Evolutionary conservation across 2,329 filamentous ascomycete species (phyloP).

Genomic region (Ciborinia camelliae): DNA sequence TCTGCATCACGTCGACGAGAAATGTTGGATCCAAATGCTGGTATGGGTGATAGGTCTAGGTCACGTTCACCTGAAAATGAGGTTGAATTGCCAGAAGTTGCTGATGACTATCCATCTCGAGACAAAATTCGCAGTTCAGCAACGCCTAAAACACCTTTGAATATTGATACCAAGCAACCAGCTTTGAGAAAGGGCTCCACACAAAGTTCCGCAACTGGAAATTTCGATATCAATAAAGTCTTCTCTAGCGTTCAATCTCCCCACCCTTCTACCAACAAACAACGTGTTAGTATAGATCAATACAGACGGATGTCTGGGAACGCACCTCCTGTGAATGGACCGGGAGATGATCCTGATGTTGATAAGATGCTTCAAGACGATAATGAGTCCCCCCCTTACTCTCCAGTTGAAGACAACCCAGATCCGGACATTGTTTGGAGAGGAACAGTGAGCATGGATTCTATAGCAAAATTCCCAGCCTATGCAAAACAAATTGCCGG

Average conservation of each 20-base stretch:
- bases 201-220: constrained; percentile 22
- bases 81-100: constrained; percentile 36
- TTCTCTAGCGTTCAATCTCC: constrained; percentile 82
- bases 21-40: constrained; percentile 39
- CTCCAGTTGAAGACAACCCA: constrained; percentile 68
- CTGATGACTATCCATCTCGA: constrained; percentile 32
- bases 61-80: constrained; percentile 39
- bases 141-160: constrained; percentile 33
- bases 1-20: constrained; percentile 39
- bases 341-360: constrained; percentile 80
- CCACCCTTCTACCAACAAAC: constrained; percentile 12
- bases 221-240: constrained; percentile 83
- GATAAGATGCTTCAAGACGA: constrained; percentile 83
- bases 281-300: constrained; percentile 43
- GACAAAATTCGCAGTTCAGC: constrained; percentile 31
- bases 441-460: constrained; percentile 72
- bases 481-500: constrained; percentile 83
- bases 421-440: constrained; percentile 75
- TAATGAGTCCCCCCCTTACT: constrained; percentile 77
- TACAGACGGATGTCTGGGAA: constrained; percentile 40
- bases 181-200: constrained; percentile 30
- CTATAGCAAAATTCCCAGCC: constrained; percentile 70
- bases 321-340: constrained; percentile 46
- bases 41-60: constrained; percentile 36
- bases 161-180: constrained; percentile 34